phyloP scores from a whole-genome alignment of 2,329 filamentous ascomycete genomes.

The Grosmannia penicillata region DNA sequence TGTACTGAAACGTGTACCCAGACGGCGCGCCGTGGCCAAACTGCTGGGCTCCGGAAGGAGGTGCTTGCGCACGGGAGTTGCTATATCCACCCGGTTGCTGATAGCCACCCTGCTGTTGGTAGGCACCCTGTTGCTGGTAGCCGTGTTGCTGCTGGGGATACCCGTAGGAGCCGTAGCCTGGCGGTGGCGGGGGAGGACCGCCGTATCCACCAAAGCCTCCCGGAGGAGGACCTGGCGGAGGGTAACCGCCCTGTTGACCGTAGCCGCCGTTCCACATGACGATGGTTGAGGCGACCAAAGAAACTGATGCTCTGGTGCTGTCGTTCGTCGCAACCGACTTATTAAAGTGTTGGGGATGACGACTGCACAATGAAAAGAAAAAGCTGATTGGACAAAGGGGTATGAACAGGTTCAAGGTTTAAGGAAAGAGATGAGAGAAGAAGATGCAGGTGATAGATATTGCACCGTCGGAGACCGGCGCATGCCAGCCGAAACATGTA shows the following conservation, averaged over 20 bases:
- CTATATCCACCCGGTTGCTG: slow-evolving; percentile 4
- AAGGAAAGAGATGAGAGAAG: too few relatives aligned
- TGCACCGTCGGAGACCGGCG: too few relatives aligned
- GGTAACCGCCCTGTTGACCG: neutral
- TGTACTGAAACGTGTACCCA: slow-evolving; percentile 62
- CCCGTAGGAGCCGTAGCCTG: slow-evolving; percentile 10
- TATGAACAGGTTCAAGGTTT: too few relatives aligned
- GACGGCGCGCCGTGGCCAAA: slow-evolving; percentile 55
- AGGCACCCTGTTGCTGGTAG: slow-evolving; percentile 3
- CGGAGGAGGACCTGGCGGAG: neutral
- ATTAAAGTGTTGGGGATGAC: too few relatives aligned
- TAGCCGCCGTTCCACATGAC: slow-evolving; percentile 7
- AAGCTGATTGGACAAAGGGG: too few relatives aligned
- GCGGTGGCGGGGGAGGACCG: slow-evolving; percentile 4
- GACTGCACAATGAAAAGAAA: too few relatives aligned
- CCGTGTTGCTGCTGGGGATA: slow-evolving; percentile 5
- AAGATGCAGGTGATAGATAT: too few relatives aligned
- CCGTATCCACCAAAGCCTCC: slow-evolving; percentile 8
- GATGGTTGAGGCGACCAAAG: neutral
- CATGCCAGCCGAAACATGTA: too few relatives aligned
- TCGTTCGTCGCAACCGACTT: too few relatives aligned
- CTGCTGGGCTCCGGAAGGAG: slow-evolving; percentile 34
- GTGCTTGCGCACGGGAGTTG: slow-evolving; percentile 21
- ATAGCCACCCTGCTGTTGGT: slow-evolving; percentile 7
- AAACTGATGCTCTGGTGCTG: too few relatives aligned